Percentiles rank a stretch among this genome's conserved stretches.
phyloP scores from a whole-genome alignment of 2,329 filamentous ascomycete genomes.

The Teratosphaeria destructans region DNA sequence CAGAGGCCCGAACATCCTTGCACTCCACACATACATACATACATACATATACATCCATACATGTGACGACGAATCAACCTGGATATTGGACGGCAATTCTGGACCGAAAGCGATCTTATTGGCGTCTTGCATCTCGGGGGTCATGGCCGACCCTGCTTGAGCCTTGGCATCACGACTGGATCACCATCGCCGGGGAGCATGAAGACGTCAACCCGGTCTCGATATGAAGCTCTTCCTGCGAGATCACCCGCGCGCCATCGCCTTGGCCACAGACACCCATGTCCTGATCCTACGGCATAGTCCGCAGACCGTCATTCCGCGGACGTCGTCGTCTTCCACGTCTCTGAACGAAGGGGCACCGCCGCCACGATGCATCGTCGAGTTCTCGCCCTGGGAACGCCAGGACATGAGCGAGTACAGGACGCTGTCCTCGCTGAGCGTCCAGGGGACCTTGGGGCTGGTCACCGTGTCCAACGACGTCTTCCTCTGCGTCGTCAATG shows the following conservation, averaged over 20 bases:
- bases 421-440: slow-evolving; percentile 59
- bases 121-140: not conserved
- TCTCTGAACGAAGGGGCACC: slow-evolving; percentile 25
- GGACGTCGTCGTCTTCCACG: slow-evolving; percentile 39
- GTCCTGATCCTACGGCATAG: slow-evolving; percentile 78
- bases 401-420: slow-evolving; percentile 67
- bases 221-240: slow-evolving; percentile 67
- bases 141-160: not conserved
- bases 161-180: not conserved
- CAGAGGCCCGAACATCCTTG: not conserved
- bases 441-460: slow-evolving; percentile 78
- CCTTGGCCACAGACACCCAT: slow-evolving; percentile 68
- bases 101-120: not conserved
- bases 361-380: slow-evolving; percentile 67
- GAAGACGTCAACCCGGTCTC: not conserved
- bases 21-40: not conserved
- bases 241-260: slow-evolving; percentile 81
- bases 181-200: not conserved
- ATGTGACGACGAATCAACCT: not conserved
- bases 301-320: slow-evolving; percentile 22
- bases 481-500: slow-evolving; percentile 82
- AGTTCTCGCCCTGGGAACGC: slow-evolving; percentile 59
- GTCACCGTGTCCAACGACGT: slow-evolving; percentile 77
- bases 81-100: not conserved
- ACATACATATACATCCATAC: too few relatives aligned